Conservation (phyloP, 2,329 filamentous ascomycete genomes). For the Neofusicoccum laricinum region DNA sequence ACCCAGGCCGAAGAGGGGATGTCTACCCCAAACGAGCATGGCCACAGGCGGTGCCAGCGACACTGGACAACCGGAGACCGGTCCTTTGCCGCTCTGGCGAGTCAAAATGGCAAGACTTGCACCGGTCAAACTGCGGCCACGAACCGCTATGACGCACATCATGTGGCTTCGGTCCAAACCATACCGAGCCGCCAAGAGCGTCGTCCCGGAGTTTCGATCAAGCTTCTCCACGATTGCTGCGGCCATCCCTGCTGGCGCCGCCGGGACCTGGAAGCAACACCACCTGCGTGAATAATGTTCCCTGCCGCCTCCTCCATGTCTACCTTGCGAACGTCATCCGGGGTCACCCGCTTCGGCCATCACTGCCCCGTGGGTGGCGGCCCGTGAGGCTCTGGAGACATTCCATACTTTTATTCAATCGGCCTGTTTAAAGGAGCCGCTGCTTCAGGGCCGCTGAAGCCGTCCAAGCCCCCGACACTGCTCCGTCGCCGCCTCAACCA, state of each 20-base stretch:
- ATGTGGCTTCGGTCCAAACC: constrained; percentile 4
- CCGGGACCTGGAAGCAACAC: not conserved
- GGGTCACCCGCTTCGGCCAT: constrained; percentile 1
- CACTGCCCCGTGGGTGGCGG: constrained; percentile 1
- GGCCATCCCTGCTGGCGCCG: not conserved
- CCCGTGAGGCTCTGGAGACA: not conserved
- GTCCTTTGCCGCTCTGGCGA: not conserved
- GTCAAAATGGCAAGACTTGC: not conserved
- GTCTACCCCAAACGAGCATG: no score
- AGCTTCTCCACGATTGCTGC: constrained; percentile 1
- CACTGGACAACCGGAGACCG: not conserved
- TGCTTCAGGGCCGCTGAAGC: not conserved
- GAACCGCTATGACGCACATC: not conserved
- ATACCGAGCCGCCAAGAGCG: constrained; percentile 2
- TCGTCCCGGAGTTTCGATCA: not conserved
- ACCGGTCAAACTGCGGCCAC: not conserved
- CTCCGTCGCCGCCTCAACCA: not conserved
- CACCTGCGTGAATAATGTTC: not conserved
- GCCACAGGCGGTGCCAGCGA: no score
- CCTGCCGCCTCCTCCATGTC: not conserved
- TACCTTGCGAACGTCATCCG: not conserved
- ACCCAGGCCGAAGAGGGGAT: not conserved
- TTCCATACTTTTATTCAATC: not conserved
- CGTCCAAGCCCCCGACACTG: not conserved
- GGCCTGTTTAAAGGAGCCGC: not conserved